phyloP scores from a whole-genome alignment of 1,139 yeast species.

The Kodamaea derodonti region DNA sequence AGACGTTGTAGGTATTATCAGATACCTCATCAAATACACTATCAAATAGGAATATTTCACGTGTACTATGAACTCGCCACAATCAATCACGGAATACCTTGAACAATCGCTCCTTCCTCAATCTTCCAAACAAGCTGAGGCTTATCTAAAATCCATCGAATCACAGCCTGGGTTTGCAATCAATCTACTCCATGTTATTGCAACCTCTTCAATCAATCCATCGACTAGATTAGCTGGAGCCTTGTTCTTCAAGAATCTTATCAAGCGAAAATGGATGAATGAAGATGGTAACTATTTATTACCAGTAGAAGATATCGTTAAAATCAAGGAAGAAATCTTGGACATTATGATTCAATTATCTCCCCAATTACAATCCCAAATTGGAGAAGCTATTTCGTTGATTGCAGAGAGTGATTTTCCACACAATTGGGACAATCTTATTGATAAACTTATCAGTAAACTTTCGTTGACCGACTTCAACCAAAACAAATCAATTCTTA shows the following conservation, averaged over 20 bases:
- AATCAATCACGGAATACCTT: slow-evolving; percentile 42
- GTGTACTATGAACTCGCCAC: slow-evolving; percentile 39
- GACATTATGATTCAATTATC: slow-evolving; percentile 82
- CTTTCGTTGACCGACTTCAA: slow-evolving; percentile 63
- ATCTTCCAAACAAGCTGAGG: slow-evolving; percentile 60
- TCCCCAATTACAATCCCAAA: slow-evolving; percentile 70
- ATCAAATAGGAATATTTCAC: too few relatives aligned
- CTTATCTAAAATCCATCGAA: slow-evolving; percentile 58
- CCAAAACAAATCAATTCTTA: slow-evolving; percentile 78
- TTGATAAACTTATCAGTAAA: slow-evolving; percentile 70
- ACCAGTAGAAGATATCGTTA: slow-evolving; percentile 55
- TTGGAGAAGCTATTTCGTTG: slow-evolving; percentile 88
- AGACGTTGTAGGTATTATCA: too few relatives aligned
- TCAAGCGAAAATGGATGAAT: slow-evolving; percentile 83
- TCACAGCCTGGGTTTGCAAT: slow-evolving; percentile 68
- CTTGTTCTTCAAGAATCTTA: slow-evolving; percentile 81
- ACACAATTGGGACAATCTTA: slow-evolving; percentile 74
- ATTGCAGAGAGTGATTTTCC: slow-evolving; percentile 98
- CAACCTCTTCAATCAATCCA: slow-evolving; percentile 50
- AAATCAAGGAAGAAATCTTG: slow-evolving; percentile 74
- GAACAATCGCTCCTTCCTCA: slow-evolving; percentile 49
- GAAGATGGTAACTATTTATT: slow-evolving; percentile 79
- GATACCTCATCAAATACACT: too few relatives aligned
- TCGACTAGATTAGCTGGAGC: slow-evolving; percentile 84
- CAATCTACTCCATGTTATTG: slow-evolving; percentile 72